phyloP scores from a whole-genome alignment of 352 stramenopile genomes.

The Phytophthora constricta region DNA sequence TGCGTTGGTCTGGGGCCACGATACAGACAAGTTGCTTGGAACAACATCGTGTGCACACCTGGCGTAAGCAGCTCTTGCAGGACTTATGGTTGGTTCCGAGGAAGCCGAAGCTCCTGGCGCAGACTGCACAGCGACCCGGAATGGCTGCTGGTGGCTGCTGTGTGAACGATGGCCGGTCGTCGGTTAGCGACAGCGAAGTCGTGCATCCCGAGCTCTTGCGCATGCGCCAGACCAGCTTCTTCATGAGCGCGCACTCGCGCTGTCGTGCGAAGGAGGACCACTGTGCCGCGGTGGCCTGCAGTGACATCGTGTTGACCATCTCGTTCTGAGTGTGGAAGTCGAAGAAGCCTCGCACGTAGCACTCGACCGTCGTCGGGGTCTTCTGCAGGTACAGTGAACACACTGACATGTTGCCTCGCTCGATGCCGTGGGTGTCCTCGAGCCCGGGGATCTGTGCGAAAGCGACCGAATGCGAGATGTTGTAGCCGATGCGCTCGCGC shows the following conservation, averaged over 20 bases:
- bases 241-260: conserved; percentile 35
- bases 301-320: conserved; percentile 30
- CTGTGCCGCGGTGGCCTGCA: conserved; percentile 27
- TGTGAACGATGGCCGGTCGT: neutral
- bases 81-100: conserved; percentile 14
- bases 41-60: conserved; percentile 31
- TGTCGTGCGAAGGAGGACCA: conserved; percentile 25
- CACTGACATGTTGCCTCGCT: conserved; percentile 40
- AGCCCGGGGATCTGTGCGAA: conserved; percentile 35
- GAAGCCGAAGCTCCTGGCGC: conserved; percentile 9
- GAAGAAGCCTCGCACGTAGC: conserved; percentile 33
- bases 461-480: conserved; percentile 46
- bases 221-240: conserved; percentile 43
- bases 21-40: conserved; percentile 30
- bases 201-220: conserved; percentile 26
- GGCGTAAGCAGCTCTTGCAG: conserved; percentile 21
- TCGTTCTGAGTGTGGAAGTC: conserved; percentile 25
- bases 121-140: neutral
- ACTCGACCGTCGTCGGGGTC: conserved; percentile 30
- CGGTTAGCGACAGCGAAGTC: neutral
- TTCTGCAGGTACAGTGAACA: conserved; percentile 42
- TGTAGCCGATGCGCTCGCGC: conserved; percentile 37
- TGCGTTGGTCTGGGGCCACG: conserved; percentile 24
- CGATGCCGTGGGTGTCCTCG: conserved; percentile 29
- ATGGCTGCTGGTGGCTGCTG: neutral